A percentile compares a stretch with the other conserved stretches of the same genome.
These are phyloP conservation scores for Smallanthus sonchifolius DNA, from an alignment of 129 eudicot species.

Conservation along the genomic window DNA sequence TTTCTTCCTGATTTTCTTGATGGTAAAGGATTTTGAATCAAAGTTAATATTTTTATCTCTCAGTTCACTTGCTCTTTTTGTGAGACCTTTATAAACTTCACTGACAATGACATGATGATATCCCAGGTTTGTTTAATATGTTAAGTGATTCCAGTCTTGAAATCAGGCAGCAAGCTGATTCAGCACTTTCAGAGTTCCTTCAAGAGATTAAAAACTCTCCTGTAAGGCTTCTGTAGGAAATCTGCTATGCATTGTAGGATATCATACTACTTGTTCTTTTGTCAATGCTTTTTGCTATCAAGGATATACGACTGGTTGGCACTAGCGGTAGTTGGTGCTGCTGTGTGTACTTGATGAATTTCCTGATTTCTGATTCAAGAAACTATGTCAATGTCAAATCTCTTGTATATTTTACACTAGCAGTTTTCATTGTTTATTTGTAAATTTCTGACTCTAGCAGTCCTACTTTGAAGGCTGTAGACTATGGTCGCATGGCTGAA, in stretches of 20 bases:
- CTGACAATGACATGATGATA: slow-evolving; percentile 26
- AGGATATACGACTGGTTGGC: slow-evolving; percentile 4
- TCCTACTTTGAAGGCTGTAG: slow-evolving; percentile 91
- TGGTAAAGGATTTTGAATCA: slow-evolving; percentile 41
- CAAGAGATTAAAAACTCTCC: slow-evolving; percentile 96
- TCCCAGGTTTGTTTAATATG: slow-evolving; percentile 88
- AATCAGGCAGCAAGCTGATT: slow-evolving; percentile 95
- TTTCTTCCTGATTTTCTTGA: slow-evolving; percentile 99
- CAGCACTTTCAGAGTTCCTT: slow-evolving; percentile 93
- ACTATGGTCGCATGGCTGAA: slow-evolving; percentile 99
- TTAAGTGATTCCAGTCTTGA: slow-evolving; percentile 94
- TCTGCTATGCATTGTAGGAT: background rate
- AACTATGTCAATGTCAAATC: background rate
- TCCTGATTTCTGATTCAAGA: slow-evolving; percentile 1
- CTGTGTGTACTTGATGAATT: slow-evolving; percentile 5
- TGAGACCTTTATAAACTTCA: slow-evolving; percentile 12
- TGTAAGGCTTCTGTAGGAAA: slow-evolving; percentile 49
- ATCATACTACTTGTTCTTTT: background rate
- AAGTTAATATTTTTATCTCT: slow-evolving; percentile 5
- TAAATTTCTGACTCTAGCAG: slow-evolving; percentile 42
- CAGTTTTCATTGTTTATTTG: slow-evolving; percentile 22
- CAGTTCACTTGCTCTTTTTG: background rate
- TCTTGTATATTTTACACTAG: background rate
- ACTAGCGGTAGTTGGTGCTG: slow-evolving; percentile 5
- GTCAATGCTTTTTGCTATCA: background rate